phyloP scores from a whole-genome alignment of 352 stramenopile species.

The Globisporangium iwayamae region DNA sequence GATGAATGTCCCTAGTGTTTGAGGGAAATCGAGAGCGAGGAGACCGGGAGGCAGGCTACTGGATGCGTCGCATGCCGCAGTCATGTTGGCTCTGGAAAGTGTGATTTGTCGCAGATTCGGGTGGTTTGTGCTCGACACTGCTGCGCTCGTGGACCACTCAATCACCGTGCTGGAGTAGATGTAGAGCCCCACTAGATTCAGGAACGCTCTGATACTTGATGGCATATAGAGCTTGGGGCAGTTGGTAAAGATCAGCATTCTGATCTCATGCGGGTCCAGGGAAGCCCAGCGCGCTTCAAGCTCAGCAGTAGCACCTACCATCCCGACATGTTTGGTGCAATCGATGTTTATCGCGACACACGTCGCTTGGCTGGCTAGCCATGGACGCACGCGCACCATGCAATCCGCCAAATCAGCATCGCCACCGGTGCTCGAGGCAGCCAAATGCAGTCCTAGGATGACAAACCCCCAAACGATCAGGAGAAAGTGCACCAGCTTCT shows the following conservation, averaged over 20 bases:
- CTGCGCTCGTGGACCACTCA: slow-evolving; percentile 4
- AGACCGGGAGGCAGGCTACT: slow-evolving; percentile 5
- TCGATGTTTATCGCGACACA: not conserved
- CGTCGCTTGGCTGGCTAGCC: not conserved
- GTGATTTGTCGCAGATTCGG: slow-evolving; percentile 4
- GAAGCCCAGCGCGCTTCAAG: not conserved
- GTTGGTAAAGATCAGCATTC: not conserved
- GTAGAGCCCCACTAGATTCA: not conserved
- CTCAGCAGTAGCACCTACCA: not conserved
- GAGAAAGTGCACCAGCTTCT: not conserved
- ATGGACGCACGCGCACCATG: slow-evolving; percentile 1
- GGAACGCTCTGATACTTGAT: not conserved
- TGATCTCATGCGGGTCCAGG: not conserved
- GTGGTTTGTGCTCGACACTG: not conserved
- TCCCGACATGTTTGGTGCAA: not conserved
- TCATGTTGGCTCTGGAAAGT: not conserved
- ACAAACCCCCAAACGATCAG: not conserved
- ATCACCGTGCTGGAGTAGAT: not conserved
- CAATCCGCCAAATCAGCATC: not conserved
- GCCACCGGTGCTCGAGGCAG: not conserved
- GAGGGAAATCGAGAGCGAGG: not conserved
- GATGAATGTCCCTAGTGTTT: not conserved
- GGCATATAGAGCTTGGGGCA: slow-evolving; percentile 3
- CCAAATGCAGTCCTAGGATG: not conserved
- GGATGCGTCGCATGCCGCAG: not conserved